Evolutionary conservation across 1,284 basidiomycete species (phyloP).

Genomic region (Apiotrichum montevideense): DNA sequence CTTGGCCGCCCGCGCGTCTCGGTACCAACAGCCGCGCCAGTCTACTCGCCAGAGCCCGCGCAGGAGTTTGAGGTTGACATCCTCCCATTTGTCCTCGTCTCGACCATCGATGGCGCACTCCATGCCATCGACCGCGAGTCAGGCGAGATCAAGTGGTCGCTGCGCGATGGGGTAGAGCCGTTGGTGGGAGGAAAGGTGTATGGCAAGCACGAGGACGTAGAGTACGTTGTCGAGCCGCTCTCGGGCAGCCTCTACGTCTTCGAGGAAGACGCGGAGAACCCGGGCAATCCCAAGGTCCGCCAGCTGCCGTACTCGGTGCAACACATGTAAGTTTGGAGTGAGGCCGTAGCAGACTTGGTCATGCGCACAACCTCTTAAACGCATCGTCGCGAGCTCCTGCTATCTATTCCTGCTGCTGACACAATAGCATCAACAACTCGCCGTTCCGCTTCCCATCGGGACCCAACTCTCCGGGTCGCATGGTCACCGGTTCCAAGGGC

Average conservation of each 20-base stretch:
- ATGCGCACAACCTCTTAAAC: no score
- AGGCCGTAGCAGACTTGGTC: no score
- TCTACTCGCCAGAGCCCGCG: background rate
- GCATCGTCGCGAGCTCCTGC: background rate
- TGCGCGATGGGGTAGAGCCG: conserved; percentile 40
- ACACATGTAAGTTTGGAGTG: conserved; percentile 36
- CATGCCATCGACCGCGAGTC: conserved; percentile 44
- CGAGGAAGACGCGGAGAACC: conserved; percentile 22
- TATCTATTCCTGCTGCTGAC: background rate
- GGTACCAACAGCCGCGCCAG: background rate
- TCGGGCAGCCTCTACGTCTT: conserved; percentile 44
- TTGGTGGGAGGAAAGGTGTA: conserved; percentile 36
- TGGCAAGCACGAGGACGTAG: conserved; percentile 21
- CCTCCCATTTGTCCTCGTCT: conserved; percentile 42
- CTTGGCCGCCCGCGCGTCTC: background rate
- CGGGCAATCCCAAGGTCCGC: conserved; percentile 34
- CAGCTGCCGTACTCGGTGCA: conserved; percentile 45
- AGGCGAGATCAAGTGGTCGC: conserved; percentile 36
- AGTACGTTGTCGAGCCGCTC: conserved; percentile 46
- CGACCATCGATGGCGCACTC: conserved; percentile 45
- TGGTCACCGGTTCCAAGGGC: conserved; percentile 45
- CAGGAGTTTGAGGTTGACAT: conserved; percentile 40
- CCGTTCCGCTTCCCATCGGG: conserved; percentile 45
- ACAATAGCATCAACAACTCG: conserved; percentile 37
- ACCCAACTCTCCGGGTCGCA: conserved; percentile 23